These are phyloP conservation scores for Flaveria ramosissima DNA, from an alignment of 129 eudicot species.

Conservation along the genomic window DNA sequence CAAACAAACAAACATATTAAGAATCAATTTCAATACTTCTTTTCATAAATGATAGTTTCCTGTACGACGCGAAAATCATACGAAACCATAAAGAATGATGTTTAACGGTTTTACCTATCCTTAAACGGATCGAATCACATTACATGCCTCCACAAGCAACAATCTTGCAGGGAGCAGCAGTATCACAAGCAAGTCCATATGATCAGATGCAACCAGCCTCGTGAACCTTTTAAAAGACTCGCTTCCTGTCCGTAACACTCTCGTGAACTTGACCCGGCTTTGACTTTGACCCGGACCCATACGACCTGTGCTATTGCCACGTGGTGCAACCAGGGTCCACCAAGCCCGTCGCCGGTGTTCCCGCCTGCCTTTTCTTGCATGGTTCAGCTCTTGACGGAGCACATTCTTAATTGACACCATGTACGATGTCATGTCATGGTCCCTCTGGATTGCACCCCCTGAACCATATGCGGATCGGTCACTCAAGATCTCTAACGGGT, in stretches of 20 bases:
- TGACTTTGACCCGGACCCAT: slow-evolving; percentile 30
- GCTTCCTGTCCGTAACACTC: slow-evolving; percentile 50
- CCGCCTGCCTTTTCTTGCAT: slow-evolving; percentile 52
- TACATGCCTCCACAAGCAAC: slow-evolving; percentile 33
- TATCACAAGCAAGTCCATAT: slow-evolving; percentile 72
- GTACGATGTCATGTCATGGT: slow-evolving; percentile 84
- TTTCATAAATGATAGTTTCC: neutral
- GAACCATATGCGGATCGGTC: slow-evolving; percentile 81
- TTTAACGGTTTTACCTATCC: neutral
- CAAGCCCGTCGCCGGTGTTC: slow-evolving; percentile 57
- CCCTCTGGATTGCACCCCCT: slow-evolving; percentile 69
- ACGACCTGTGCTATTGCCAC: slow-evolving; percentile 17
- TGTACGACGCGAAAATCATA: neutral
- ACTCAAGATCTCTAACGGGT: slow-evolving; percentile 91
- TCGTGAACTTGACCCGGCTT: slow-evolving; percentile 47
- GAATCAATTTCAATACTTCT: neutral
- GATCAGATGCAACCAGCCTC: slow-evolving; percentile 68
- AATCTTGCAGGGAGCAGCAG: slow-evolving; percentile 61
- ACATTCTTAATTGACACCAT: slow-evolving; percentile 60
- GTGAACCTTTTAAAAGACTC: slow-evolving; percentile 69
- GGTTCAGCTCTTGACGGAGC: slow-evolving; percentile 70
- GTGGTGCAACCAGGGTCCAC: slow-evolving; percentile 72
- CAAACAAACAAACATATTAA: slow-evolving; percentile 10
- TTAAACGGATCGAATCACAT: slow-evolving; percentile 27
- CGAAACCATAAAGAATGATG: slow-evolving; percentile 28